Percentiles rank a stretch among this genome's conserved stretches.
Evolutionary conservation across 345 rosid genomes (phyloP).

Genomic region (Hirschfeldia incana): DNA sequence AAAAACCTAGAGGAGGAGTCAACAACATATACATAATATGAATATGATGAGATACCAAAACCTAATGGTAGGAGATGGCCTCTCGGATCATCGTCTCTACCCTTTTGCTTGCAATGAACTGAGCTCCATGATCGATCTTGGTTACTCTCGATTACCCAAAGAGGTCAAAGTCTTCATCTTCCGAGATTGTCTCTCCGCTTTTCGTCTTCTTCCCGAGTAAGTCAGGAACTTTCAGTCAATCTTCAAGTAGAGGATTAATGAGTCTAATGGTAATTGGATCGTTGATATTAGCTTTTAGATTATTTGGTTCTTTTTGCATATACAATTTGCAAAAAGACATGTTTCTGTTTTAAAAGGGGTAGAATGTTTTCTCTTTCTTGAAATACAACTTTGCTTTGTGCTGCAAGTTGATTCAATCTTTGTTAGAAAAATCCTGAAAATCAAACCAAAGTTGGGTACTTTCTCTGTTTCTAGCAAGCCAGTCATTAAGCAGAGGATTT

Average conservation of each 20-base stretch:
- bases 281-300: neutral
- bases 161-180: conserved; percentile 61
- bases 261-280: neutral
- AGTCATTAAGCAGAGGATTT: conserved; percentile 5
- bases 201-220: conserved; percentile 77
- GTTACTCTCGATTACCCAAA: conserved; percentile 60
- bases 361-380: neutral
- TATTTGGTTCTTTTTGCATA: neutral
- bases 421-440: neutral
- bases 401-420: neutral
- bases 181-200: conserved; percentile 67
- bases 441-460: neutral
- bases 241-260: neutral
- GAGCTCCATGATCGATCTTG: conserved; percentile 51
- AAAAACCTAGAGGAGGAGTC: neutral
- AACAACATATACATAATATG: neutral
- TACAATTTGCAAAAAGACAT: neutral
- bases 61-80: conserved; percentile 49
- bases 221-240: conserved; percentile 4
- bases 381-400: neutral
- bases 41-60: conserved; percentile 17
- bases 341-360: neutral
- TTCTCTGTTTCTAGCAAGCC: neutral
- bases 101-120: conserved; percentile 72
- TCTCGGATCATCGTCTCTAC: conserved; percentile 49